Conservation (phyloP, 371 early-diverging fungal genomes). For the Polyrhizophydium stewartii region DNA sequence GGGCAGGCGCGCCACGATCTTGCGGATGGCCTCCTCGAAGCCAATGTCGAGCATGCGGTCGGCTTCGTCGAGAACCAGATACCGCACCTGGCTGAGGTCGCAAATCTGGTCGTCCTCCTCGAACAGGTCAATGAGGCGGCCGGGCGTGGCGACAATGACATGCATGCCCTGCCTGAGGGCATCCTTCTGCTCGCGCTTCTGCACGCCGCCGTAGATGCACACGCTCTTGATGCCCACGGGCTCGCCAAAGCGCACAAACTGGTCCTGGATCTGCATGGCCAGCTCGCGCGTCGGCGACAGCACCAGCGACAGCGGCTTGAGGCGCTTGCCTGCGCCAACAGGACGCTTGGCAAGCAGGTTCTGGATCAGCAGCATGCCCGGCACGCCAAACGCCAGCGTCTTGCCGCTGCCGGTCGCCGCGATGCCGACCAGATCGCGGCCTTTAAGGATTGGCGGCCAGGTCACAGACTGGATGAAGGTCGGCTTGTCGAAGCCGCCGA, state of each 20-base stretch:
- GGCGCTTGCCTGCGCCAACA: constrained; percentile 9
- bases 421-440: constrained; percentile 65
- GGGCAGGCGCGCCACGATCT: constrained; percentile 83
- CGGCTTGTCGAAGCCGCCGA: constrained; percentile 36
- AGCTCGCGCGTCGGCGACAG: constrained; percentile 95
- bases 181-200: constrained; percentile 88
- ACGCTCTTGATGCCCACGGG: constrained; percentile 13
- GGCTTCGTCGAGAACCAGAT: constrained; percentile 99
- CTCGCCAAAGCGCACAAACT: constrained; percentile 77
- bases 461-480: constrained; percentile 62
- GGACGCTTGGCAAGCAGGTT: constrained; percentile 18
- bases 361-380: constrained; percentile 55
- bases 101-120: constrained; percentile 92
- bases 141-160: constrained; percentile 96
- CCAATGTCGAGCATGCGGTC: constrained; percentile 98
- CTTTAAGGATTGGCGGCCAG: constrained; percentile 57
- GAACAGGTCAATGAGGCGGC: constrained; percentile 93
- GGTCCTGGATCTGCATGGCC: constrained; percentile 86
- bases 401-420: constrained; percentile 76
- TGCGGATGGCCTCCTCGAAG: constrained; percentile 91
- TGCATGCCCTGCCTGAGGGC: constrained; percentile 93
- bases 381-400: constrained; percentile 91
- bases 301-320: constrained; percentile 74
- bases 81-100: constrained; percentile 85
- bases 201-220: constrained; percentile 51